phyloP scores from a whole-genome alignment of 2,329 filamentous ascomycete species.

The Diaporthe ampelina region DNA sequence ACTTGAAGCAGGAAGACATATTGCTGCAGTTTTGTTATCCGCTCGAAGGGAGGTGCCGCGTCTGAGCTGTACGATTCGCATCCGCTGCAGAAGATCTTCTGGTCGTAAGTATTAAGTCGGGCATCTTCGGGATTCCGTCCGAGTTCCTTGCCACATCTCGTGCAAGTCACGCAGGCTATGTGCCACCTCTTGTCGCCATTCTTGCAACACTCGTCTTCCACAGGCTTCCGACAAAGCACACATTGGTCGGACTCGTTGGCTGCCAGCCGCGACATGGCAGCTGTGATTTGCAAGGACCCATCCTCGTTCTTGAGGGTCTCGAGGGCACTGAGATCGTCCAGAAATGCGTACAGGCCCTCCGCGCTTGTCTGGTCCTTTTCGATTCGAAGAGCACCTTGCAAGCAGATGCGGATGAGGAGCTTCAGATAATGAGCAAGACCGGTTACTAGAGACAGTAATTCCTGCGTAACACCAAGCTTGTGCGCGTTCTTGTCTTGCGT shows the following conservation, averaged over 20 bases:
- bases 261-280: constrained; percentile 76
- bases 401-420: constrained; percentile 94
- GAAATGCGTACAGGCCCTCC: constrained; percentile 84
- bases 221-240: constrained; percentile 82
- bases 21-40: constrained; percentile 89
- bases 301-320: constrained; percentile 82
- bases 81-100: constrained; percentile 77
- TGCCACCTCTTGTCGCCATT: constrained; percentile 86
- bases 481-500: constrained; percentile 91
- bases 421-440: constrained; percentile 98
- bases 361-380: constrained; percentile 85
- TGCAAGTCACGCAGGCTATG: constrained; percentile 83
- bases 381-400: constrained; percentile 91
- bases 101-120: constrained; percentile 76
- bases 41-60: constrained; percentile 70
- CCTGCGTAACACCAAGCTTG: constrained; percentile 96
- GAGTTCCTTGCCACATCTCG: constrained; percentile 74
- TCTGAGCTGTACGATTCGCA: constrained; percentile 74
- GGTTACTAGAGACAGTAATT: constrained; percentile 96
- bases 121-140: constrained; percentile 78
- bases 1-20: constrained; percentile 95
- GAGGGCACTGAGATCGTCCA: constrained; percentile 87
- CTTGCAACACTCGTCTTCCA: constrained; percentile 93
- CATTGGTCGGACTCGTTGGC: constrained; percentile 89
- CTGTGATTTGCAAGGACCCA: constrained; percentile 70